Evolutionary conservation across 2,329 filamentous ascomycete species (phyloP), one percentile per base, ranked within the genome.

Genomic region (Alternaria sp.): DNA sequence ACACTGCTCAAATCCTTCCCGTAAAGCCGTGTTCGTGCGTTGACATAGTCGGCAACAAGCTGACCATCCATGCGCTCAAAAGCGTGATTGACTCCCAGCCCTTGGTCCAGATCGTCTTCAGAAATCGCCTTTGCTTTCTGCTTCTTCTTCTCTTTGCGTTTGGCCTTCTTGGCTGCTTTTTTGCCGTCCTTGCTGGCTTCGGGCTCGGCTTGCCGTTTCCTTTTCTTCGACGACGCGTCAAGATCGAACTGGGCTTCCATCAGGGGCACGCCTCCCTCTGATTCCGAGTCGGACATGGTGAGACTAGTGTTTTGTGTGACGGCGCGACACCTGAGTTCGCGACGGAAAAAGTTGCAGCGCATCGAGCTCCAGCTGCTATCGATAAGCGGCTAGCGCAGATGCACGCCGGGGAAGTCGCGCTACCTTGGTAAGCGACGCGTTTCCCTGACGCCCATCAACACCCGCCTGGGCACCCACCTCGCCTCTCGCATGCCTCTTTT

Each of bases 41-140:
- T 91, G 65, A 97, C 85, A 78, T 97, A 90, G 78, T 97, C 95
- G 2, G 94, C 92, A 50, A 97, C 83, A 45, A 97, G 85, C 69
- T 90, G 88, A 64, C 88, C 90, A 79, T 97, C 93, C 90, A 97
- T 94, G 64, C 89, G 88, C 47, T 89, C 88, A 77, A 97, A 92
- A 4, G 91, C 88, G 68, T 88, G 89, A 81, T 97, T 97, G 69
- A 97, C 83, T 7, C 91, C 80, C 36, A 80, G 68, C 69, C 81
- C 77, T 64, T 79, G 74, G 64, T 85, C 82, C 60, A 85, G 62
- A 19, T 83, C 80, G 50, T 83, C 90, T 32, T 90, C 87, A 72
- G 93, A 88, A 46, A 88, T 85, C 75, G 93, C 89, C 61, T 86
- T 83, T 57, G 82, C 81, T 74, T 86, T 84, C 73, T 83, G 83